Percentiles rank a stretch among this genome's conserved stretches.
phyloP scores from a whole-genome alignment of 305 asterid genomes.

The Withania somnifera region DNA sequence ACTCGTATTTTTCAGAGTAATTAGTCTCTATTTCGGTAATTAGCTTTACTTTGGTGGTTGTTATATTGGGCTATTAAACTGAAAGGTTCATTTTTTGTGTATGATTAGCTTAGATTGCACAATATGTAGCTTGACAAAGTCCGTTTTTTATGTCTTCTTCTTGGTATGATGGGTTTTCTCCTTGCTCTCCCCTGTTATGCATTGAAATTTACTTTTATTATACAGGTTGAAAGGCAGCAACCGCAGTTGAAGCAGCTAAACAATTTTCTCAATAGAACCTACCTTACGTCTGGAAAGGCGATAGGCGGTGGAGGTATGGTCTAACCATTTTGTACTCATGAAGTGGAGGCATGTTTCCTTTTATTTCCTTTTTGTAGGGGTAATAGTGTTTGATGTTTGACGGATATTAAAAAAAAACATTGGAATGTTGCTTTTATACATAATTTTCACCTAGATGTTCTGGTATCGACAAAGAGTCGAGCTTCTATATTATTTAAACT shows the following conservation, averaged over 20 bases:
- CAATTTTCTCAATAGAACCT: conserved; percentile 26
- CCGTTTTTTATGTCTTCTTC: not conserved
- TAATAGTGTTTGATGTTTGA: conserved; percentile 2
- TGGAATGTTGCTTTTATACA: not conserved
- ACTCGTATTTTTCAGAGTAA: not conserved
- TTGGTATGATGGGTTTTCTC: not conserved
- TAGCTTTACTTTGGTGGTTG: not conserved
- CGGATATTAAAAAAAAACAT: not conserved
- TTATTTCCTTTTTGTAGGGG: not conserved
- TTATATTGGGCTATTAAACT: not conserved
- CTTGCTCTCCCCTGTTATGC: not conserved
- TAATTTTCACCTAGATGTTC: not conserved
- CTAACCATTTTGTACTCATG: not conserved
- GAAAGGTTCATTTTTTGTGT: not conserved
- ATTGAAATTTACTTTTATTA: not conserved
- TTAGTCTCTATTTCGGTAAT: not conserved
- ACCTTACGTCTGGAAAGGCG: conserved; percentile 21
- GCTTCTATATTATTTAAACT: not conserved
- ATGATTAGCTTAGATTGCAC: not conserved
- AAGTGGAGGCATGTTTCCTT: not conserved
- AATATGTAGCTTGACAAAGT: not conserved
- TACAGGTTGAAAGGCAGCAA: conserved; percentile 42
- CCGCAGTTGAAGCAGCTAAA: conserved; percentile 37
- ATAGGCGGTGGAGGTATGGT: conserved; percentile 30
- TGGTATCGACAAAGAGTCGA: not conserved